Conservation (phyloP, 2,329 filamentous ascomycete genomes). For the Xylariaceae sp. region DNA sequence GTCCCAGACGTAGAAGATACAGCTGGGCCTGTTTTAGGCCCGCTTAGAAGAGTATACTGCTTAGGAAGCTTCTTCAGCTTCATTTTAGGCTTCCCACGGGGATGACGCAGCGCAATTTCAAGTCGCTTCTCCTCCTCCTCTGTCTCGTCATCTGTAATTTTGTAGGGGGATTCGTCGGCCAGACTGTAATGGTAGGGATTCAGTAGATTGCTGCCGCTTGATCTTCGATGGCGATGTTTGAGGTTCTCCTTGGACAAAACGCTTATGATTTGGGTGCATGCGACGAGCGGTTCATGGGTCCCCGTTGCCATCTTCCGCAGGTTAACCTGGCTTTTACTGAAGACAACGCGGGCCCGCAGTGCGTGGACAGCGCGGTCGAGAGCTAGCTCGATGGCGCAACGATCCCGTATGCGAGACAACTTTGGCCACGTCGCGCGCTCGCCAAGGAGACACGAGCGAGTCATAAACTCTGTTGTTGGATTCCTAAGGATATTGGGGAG, state of each 20-base stretch:
- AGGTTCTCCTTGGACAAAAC: constrained; percentile 37
- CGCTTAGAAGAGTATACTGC: constrained; percentile 44
- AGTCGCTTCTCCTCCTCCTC: constrained; percentile 52
- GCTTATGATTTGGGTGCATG: constrained; percentile 20
- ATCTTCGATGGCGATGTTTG: constrained; percentile 51
- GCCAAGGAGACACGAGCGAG: constrained; percentile 75
- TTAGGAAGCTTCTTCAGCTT: constrained; percentile 51
- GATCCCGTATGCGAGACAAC: constrained; percentile 81
- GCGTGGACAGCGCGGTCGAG: constrained; percentile 76
- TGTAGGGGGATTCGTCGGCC: constrained; percentile 45
- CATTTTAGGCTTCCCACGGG: constrained; percentile 44
- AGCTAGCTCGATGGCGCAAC: constrained; percentile 86
- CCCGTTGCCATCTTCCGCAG: constrained; percentile 54
- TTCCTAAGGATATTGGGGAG: constrained; percentile 81
- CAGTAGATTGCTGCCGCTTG: constrained; percentile 57
- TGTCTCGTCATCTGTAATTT: constrained; percentile 51
- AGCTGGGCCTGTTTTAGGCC: constrained; percentile 38
- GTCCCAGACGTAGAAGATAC: constrained; percentile 35
- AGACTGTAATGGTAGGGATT: constrained; percentile 44
- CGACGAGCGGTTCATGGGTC: constrained; percentile 28
- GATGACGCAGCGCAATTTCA: constrained; percentile 47
- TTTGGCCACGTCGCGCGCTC: constrained; percentile 93
- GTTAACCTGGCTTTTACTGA: constrained; percentile 69
- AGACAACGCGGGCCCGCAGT: constrained; percentile 71
- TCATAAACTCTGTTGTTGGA: constrained; percentile 86